These are phyloP conservation scores for Beauveria varroae DNA, from an alignment of 2,329 filamentous ascomycete species.

Conservation along the genomic window DNA sequence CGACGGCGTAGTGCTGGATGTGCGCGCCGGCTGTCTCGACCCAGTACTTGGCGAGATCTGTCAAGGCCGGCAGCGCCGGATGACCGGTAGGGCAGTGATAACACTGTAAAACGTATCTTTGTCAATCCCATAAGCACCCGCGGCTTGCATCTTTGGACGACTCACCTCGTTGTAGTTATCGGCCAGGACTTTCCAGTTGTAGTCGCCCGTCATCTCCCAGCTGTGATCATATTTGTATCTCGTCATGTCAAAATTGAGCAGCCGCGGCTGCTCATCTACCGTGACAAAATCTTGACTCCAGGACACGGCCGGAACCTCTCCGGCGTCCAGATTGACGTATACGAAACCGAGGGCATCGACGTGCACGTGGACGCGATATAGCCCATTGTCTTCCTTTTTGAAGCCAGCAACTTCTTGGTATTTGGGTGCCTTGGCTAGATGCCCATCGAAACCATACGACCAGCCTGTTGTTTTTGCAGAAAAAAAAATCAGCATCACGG, in stretches of 20 bases:
- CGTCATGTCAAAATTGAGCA: conserved; percentile 18
- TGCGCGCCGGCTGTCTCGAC: conserved; percentile 40
- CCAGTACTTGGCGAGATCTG: conserved; percentile 48
- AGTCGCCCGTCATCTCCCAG: conserved; percentile 27
- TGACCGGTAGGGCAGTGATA: conserved; percentile 52
- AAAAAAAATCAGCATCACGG: not conserved
- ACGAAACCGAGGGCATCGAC: conserved; percentile 39
- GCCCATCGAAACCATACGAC: conserved; percentile 36
- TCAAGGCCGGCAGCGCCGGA: conserved; percentile 47
- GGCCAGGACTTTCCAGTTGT: conserved; percentile 33
- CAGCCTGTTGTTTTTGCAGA: conserved; percentile 23
- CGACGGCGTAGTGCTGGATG: conserved; percentile 30
- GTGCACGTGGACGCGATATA: conserved; percentile 39
- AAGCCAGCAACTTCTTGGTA: conserved; percentile 33
- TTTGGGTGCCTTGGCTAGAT: conserved; percentile 36
- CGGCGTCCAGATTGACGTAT: conserved; percentile 42
- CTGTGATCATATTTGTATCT: conserved; percentile 23
- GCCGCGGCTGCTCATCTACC: conserved; percentile 18
- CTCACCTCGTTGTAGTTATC: conserved; percentile 40
- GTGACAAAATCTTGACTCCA: conserved; percentile 35
- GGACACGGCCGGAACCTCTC: conserved; percentile 26
- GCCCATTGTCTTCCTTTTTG: conserved; percentile 32
- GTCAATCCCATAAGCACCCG: no score
- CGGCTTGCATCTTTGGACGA: no score
- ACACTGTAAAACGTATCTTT: conserved; percentile 11